Conservation (phyloP, 1,284 basidiomycete species). For the Cutaneotrichosporon cutaneum region DNA sequence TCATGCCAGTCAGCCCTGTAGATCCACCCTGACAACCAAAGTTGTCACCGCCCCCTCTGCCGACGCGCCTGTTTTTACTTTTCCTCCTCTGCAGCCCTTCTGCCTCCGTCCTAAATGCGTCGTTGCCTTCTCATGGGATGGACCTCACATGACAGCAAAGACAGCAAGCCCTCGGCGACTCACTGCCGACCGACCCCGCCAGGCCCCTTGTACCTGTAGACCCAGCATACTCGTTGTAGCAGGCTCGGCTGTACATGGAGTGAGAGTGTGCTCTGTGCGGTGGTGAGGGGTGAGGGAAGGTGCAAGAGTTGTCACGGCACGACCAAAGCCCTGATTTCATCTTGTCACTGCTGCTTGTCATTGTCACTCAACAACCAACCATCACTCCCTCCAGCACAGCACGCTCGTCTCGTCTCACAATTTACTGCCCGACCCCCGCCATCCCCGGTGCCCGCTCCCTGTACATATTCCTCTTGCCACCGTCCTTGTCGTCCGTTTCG, state of each 20-base stretch:
- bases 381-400: no score
- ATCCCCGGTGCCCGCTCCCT: neutral
- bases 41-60: no score
- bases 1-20: no score
- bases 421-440: no score
- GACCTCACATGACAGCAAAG: neutral
- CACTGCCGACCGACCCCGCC: no score
- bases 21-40: neutral
- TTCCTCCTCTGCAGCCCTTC: neutral
- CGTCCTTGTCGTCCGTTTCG: neutral
- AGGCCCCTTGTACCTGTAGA: no score
- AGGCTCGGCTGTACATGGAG: no score
- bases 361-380: neutral
- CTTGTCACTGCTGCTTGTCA: no score
- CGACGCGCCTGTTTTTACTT: neutral
- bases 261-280: neutral
- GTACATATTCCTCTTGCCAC: neutral
- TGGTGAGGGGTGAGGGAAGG: neutral
- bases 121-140: neutral
- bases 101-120: neutral
- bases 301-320: neutral
- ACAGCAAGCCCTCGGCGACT: no score
- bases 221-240: no score
- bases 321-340: neutral
- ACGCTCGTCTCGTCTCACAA: no score